Base-by-base conservation (phyloP, 2,329 filamentous ascomycete genomes). In the Neobulgaria alba region DNA sequence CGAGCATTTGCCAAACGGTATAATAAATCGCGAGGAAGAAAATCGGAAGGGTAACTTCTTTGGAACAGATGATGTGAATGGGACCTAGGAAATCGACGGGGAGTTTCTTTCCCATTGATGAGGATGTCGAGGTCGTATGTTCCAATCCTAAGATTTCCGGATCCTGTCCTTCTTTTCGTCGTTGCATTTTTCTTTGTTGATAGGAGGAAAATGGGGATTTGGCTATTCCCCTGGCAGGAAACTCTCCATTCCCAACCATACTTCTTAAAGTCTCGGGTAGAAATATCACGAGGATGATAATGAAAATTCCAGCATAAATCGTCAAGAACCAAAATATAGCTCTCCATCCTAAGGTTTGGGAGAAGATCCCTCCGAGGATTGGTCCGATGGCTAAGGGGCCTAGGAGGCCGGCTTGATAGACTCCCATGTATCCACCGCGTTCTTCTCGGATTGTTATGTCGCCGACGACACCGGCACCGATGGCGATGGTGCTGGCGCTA, bases 401-500 rank as follows among this genome's bases (percentile, higher is more conserved):
- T 69, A 53, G 34, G 4, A 46, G 30, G 5, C 46, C 54, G 17
- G 42, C 37, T 30, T 48, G 47, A 35, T 21, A 77, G 71, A 51
- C 76, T 68, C 75, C 80, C 64, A 88, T 80, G 55, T 82, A 88
- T 36, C 72, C 79, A 45, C 81, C 54, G 41, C 56, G 63, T 53
- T 85, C 79, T 1, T 70, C 71, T 2, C 71, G 70, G 0, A 74
- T 80, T 4, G 74, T 67, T 5, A 82, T 64, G 53, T 86, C 82
- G 0, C 75, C 75, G 1, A 85, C 69, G 0, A 84, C 72, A 0
- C 73, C 81, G 18, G 64, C 63, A 0, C 65, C 67, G 5, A 85
- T 64, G 0, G 79, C 71, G 3, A 82, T 65, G 0, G 77, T 81
- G 2, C 72, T 72, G 40, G 70, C 74, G 38, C 71, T 78, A 0